Evolutionary conservation across 108 stramenopile species (phyloP).

Genomic region (Pseudonitzschia delicatissima): DNA sequence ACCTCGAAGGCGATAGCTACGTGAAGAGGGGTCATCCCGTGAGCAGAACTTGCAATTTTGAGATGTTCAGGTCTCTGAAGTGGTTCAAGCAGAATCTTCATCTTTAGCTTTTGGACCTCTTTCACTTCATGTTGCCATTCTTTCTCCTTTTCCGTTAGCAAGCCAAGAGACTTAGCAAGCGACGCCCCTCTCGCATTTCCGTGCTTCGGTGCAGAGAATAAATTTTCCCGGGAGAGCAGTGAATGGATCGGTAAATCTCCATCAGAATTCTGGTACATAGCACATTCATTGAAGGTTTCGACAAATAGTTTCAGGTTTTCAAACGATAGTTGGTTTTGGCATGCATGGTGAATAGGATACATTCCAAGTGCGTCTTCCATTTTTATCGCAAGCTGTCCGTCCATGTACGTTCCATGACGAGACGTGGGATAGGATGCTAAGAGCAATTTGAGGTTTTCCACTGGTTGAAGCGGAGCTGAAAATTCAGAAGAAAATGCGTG

Average conservation of each 20-base stretch:
- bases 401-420: slow-evolving; percentile 40
- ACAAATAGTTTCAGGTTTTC: slow-evolving; percentile 49
- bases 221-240: slow-evolving; percentile 27
- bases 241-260: slow-evolving; percentile 46
- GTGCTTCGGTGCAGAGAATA: slow-evolving; percentile 11
- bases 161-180: slow-evolving; percentile 21
- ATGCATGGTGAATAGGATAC: slow-evolving; percentile 75
- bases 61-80: slow-evolving; percentile 15
- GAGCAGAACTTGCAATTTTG: slow-evolving; percentile 35
- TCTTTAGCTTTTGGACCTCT: slow-evolving; percentile 28
- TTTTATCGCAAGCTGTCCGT: slow-evolving; percentile 48
- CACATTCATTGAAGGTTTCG: slow-evolving; percentile 49
- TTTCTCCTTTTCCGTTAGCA: slow-evolving; percentile 26
- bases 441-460: slow-evolving; percentile 26
- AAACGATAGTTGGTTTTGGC: slow-evolving; percentile 49
- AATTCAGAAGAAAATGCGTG: slow-evolving; percentile 34
- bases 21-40: slow-evolving; percentile 53
- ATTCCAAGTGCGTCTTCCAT: slow-evolving; percentile 65
- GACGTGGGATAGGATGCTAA: slow-evolving; percentile 42
- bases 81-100: slow-evolving; percentile 35
- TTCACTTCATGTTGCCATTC: slow-evolving; percentile 23
- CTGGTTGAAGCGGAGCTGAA: slow-evolving; percentile 37
- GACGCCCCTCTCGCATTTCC: slow-evolving; percentile 28
- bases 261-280: slow-evolving; percentile 26
- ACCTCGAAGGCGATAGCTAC: slow-evolving; percentile 40